phyloP scores from a whole-genome alignment of 108 stramenopile species.

The Bacterosira constricta region DNA sequence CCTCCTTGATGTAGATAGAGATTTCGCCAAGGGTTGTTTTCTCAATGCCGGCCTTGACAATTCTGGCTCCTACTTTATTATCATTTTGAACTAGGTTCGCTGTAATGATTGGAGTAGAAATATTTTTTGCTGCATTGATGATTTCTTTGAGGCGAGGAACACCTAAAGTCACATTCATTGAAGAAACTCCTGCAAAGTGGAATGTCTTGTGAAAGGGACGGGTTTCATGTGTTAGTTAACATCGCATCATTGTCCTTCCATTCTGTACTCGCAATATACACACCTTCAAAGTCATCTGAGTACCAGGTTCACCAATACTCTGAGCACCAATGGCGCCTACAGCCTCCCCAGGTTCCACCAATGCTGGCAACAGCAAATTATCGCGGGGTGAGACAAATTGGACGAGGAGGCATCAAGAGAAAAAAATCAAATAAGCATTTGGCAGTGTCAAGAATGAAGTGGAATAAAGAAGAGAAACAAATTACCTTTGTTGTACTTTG shows the following conservation, averaged over 20 bases:
- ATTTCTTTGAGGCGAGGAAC: conserved; percentile 99
- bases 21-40: conserved; percentile 97
- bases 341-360: conserved; percentile 95
- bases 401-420: too few relatives aligned
- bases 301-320: conserved; percentile 97
- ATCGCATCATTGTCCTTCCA: not conserved
- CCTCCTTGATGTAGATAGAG: conserved; percentile 92
- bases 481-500: conserved; percentile 83
- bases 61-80: conserved; percentile 89
- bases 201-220: conserved; percentile 74
- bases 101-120: conserved; percentile 99
- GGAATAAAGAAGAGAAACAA: not conserved
- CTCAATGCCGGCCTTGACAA: conserved; percentile 97
- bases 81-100: conserved; percentile 87
- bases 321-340: conserved; percentile 98
- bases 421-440: not conserved
- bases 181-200: conserved; percentile 99
- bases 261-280: not conserved
- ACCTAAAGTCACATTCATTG: conserved; percentile 99
- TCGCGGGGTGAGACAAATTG: not conserved
- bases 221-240: not conserved
- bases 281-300: conserved; percentile 96
- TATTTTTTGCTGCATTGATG: conserved; percentile 96
- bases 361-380: not conserved
- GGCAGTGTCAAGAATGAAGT: not conserved